A percentile compares a stretch with the other conserved stretches of the same genome.
Evolutionary conservation across 1,284 basidiomycete species (phyloP).

Genomic region (Neotropicomus parvogracilis): DNA sequence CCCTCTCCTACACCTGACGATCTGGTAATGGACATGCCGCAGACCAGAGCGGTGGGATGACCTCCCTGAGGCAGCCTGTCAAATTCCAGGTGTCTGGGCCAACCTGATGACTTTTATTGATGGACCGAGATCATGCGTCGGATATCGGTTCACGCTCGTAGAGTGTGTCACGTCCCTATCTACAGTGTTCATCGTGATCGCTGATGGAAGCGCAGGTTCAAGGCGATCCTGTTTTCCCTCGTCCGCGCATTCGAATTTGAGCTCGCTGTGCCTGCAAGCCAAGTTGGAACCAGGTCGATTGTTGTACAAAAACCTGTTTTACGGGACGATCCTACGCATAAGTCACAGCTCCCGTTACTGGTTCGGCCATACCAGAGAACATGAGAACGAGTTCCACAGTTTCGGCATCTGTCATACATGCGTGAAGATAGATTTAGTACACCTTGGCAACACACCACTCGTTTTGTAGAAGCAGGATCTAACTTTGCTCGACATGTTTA

Average conservation of each 20-base stretch:
- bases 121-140: constrained; percentile 61
- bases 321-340: constrained; percentile 11
- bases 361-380: constrained; percentile 10
- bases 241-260: constrained; percentile 55
- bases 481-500: too few species aligned
- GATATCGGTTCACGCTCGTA: constrained; percentile 65
- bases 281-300: constrained; percentile 38
- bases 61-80: constrained; percentile 40
- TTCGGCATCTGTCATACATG: too few species aligned
- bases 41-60: constrained; percentile 59
- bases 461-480: too few species aligned
- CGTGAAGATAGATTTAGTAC: too few species aligned
- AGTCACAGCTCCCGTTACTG: constrained; percentile 22
- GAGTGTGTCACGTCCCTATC: constrained; percentile 44
- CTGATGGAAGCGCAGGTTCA: constrained; percentile 40
- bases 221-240: constrained; percentile 55
- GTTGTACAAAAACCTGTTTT: constrained; percentile 43
- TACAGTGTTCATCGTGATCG: neutral
- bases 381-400: neutral
- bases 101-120: constrained; percentile 60
- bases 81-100: constrained; percentile 57
- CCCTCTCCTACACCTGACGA: fast-evolving
- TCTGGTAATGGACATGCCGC: constrained; percentile 5
- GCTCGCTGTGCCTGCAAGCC: constrained; percentile 43
- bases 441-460: too few species aligned